Conservation (phyloP, 108 stramenopile genomes). For the Nitzschia inconspicua region DNA sequence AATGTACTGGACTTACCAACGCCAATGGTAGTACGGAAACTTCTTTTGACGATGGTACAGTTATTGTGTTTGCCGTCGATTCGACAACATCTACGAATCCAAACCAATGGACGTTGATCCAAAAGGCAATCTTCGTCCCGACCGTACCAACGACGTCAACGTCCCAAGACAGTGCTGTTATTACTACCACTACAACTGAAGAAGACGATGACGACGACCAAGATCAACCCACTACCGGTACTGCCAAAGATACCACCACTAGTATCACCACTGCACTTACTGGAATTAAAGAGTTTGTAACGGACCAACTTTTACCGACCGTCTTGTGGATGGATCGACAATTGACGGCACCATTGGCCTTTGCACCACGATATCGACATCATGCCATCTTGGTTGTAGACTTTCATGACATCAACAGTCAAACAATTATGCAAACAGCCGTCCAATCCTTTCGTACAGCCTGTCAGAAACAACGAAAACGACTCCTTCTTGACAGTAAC, state of each 20-base stretch:
- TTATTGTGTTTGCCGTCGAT: too few species aligned
- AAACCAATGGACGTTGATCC: neutral
- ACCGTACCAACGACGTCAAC: neutral
- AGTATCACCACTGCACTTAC: neutral
- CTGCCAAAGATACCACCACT: neutral
- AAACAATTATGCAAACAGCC: constrained; percentile 14
- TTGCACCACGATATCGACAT: constrained; percentile 43
- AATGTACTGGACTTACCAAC: constrained; percentile 2
- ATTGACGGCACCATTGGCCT: constrained; percentile 57
- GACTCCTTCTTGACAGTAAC: neutral
- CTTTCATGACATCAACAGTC: constrained; percentile 20
- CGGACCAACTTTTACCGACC: constrained; percentile 42
- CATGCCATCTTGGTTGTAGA: constrained; percentile 65
- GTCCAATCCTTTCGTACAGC: constrained; percentile 44
- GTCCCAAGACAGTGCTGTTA: neutral
- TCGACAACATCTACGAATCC: too few species aligned
- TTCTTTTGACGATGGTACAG: neutral
- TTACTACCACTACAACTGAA: neutral
- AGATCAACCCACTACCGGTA: neutral
- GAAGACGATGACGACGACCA: neutral
- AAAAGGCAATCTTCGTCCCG: neutral
- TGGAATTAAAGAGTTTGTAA: constrained; percentile 25
- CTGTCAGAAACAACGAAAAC: constrained; percentile 27
- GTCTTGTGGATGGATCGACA: constrained; percentile 67
- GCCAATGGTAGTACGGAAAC: neutral